These are phyloP conservation scores for Monilinia fructicola DNA, from an alignment of 2,329 filamentous ascomycete species.

Conservation along the genomic window DNA sequence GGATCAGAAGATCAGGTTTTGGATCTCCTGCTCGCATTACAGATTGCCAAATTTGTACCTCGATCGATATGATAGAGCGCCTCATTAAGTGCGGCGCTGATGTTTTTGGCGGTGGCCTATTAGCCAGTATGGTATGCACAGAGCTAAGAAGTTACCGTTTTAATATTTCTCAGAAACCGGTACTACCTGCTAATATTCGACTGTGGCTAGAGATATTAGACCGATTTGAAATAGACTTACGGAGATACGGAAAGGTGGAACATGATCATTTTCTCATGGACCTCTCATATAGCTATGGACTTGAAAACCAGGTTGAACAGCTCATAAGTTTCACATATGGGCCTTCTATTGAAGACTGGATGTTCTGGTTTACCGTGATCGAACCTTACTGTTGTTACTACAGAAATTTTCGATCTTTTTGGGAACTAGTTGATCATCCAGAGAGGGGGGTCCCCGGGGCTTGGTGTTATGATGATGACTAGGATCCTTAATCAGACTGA, in stretches of 20 bases:
- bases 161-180: too few relatives aligned
- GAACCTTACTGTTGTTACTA: not conserved
- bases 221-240: not conserved
- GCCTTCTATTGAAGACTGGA: not conserved
- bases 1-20: not conserved
- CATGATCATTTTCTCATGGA: not conserved
- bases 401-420: not conserved
- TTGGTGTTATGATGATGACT: not conserved
- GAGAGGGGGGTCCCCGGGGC: not conserved
- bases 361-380: not conserved
- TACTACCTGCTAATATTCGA: not conserved
- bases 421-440: slow-evolving; percentile 9
- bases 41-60: not conserved
- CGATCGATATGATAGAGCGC: not conserved
- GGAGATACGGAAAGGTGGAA: not conserved
- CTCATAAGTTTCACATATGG: slow-evolving; percentile 4
- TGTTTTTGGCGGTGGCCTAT: not conserved
- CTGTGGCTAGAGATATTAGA: slow-evolving; percentile 6
- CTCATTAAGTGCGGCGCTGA: not conserved
- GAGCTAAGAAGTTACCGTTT: too few relatives aligned
- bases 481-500: not conserved
- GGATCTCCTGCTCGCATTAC: not conserved
- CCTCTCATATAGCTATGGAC: too few relatives aligned
- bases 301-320: too few relatives aligned
- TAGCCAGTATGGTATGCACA: too few relatives aligned